Percentiles rank a stretch among this genome's conserved stretches.
phyloP scores from a whole-genome alignment of 2,329 filamentous ascomycete species.

The Arthrobotrys musiformis region DNA sequence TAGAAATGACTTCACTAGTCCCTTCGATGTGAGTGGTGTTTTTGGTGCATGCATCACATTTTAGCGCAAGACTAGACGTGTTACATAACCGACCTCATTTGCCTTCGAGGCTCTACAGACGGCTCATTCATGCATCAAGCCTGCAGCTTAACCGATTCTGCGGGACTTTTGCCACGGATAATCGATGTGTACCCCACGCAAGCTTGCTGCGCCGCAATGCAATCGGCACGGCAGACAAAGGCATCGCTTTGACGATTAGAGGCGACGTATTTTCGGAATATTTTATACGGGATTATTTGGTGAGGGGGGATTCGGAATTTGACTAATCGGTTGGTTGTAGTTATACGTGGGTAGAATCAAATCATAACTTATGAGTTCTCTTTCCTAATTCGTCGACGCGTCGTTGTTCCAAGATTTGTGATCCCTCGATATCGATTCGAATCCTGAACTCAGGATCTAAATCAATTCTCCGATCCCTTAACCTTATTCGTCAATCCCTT shows the following conservation, averaged over 20 bases:
- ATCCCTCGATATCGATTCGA: too few species aligned
- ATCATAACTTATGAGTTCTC: too few species aligned
- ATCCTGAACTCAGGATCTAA: background rate
- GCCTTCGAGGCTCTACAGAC: background rate
- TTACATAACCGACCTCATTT: background rate
- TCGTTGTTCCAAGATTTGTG: too few species aligned
- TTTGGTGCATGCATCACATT: background rate
- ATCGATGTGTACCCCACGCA: background rate
- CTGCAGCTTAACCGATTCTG: background rate
- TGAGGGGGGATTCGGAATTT: too few species aligned
- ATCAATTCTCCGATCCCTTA: background rate
- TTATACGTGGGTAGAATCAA: too few species aligned
- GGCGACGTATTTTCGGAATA: background rate
- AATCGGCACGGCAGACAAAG: background rate
- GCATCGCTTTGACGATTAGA: background rate
- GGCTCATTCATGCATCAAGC: background rate
- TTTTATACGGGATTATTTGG: background rate
- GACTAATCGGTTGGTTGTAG: too few species aligned
- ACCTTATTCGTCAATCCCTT: too few species aligned
- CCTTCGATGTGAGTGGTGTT: background rate
- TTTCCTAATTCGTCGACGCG: too few species aligned
- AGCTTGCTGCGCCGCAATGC: constrained; percentile 1
- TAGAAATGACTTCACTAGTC: constrained; percentile 6
- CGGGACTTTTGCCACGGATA: background rate
- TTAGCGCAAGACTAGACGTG: background rate